Percentiles rank a stretch among this genome's conserved stretches.
Evolutionary conservation across 1,139 yeast species (phyloP).

Genomic region (Hanseniaspora gamundiae): DNA sequence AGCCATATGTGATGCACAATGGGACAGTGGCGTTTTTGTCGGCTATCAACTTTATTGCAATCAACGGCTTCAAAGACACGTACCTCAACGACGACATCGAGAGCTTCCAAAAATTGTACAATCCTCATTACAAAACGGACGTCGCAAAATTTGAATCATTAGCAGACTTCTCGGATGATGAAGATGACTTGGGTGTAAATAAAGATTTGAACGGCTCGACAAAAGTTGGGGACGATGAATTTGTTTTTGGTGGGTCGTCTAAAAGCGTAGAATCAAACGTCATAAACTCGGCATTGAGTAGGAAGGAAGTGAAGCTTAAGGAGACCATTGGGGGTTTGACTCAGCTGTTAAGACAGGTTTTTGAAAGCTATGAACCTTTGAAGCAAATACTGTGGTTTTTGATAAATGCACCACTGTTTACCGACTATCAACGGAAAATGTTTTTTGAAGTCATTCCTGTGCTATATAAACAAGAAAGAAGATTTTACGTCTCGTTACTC

Average conservation of each 20-base stretch:
- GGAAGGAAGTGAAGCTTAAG: constrained; percentile 37
- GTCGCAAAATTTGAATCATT: constrained; percentile 9
- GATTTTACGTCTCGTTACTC: constrained; percentile 46
- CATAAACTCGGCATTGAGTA: constrained; percentile 8
- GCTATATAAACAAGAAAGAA: constrained; percentile 51
- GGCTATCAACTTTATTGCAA: constrained; percentile 57
- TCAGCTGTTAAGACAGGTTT: constrained; percentile 52
- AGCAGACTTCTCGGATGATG: constrained; percentile 4
- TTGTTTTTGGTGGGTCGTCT: background rate
- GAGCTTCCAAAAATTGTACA: constrained; percentile 15
- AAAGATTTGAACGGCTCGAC: constrained; percentile 25
- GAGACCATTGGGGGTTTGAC: constrained; percentile 35
- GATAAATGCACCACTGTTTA: constrained; percentile 40
- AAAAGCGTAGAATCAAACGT: background rate
- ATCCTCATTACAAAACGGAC: constrained; percentile 10
- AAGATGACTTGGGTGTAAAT: constrained; percentile 2
- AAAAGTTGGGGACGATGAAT: background rate
- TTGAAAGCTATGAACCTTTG: constrained; percentile 52
- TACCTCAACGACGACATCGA: constrained; percentile 27
- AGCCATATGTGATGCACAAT: constrained; percentile 39
- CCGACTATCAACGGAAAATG: constrained; percentile 48
- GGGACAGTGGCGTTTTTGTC: constrained; percentile 37
- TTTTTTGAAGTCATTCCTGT: constrained; percentile 57
- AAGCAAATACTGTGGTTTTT: constrained; percentile 54
- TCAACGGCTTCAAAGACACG: constrained; percentile 32